Base-by-base conservation (phyloP, 495 filamentous ascomycete genomes). In the Podospora comata region DNA sequence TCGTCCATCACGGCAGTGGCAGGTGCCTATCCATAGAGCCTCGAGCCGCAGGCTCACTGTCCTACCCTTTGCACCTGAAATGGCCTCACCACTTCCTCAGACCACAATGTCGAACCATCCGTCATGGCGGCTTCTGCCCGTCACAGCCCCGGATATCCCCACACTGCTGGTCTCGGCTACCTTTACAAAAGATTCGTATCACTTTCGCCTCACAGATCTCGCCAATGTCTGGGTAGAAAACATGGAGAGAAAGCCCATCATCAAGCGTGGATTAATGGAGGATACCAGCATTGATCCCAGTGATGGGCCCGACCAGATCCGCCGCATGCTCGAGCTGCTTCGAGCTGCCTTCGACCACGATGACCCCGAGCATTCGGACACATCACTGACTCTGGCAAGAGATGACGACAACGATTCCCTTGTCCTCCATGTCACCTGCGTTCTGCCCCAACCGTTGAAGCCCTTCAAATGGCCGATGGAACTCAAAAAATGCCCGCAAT, bases 271-370 rank as follows among this genome's bases (percentile, higher is more conserved):
- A 26, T 78, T 88, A 20, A 80, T 88, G 9, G 81, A 87, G 69
- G 83, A 87, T 53, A 91, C 91, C 5, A 89, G 89, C 39, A 97
- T 99, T 66, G 95, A 99, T 77, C 90, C 95, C 1, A 90, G 86
- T 69, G 91, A 94, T 73, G 90, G 90, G 68, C 73, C 81, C 11
- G 84, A 87, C 28, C 92, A 97, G 71, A 82, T 94, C 68, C 72
- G 78, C 27, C 85, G 91, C 19, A 85, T 99, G 39, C 78, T 97
- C 11, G 80, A 86, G 15, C 93, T 92, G 71, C 83, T 98, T 34
- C 81, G 85, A 62, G 82, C 87, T 54, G 86, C 88, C 27, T 79
- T 96, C 7, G 81, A 83, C 64, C 59, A 67, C 59, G 67, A 66
- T 30, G 75, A 78, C 60, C 60, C 75, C 11, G 79, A 80, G 15